Percentiles rank a stretch among this genome's conserved stretches.
These are phyloP conservation scores for Earliella scabrosa DNA, from an alignment of 1,284 basidiomycete species.

Conservation along the genomic window DNA sequence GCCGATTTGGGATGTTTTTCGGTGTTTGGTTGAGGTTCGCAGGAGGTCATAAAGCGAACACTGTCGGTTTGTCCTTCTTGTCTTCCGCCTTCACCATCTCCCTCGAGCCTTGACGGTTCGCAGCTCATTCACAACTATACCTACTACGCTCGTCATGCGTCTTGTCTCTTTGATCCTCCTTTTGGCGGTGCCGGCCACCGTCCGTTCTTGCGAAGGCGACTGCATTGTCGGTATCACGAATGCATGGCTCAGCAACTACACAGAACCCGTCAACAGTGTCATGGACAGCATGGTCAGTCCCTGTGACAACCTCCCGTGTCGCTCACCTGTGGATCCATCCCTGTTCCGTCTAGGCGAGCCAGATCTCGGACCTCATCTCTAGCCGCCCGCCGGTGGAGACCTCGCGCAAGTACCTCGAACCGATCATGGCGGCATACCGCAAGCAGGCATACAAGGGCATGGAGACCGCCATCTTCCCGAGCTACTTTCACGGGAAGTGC, in stretches of 20 bases:
- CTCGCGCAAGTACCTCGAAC: constrained; percentile 44
- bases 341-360: constrained; percentile 36
- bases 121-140: not conserved
- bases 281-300: constrained; percentile 44
- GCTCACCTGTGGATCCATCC: not conserved
- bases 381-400: constrained; percentile 36
- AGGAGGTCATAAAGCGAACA: constrained; percentile 3
- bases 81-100: constrained; percentile 5
- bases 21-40: constrained; percentile 5
- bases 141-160: constrained; percentile 18
- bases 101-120: constrained; percentile 16
- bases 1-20: too few relatives aligned
- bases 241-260: constrained; percentile 56
- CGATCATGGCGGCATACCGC: constrained; percentile 51
- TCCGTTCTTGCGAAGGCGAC: constrained; percentile 67
- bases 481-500: constrained; percentile 78
- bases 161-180: constrained; percentile 26
- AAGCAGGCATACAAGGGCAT: constrained; percentile 48
- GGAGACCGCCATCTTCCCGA: constrained; percentile 59
- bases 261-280: constrained; percentile 40
- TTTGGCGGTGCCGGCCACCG: constrained; percentile 39
- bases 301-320: not conserved
- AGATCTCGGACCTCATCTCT: constrained; percentile 40
- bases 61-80: not conserved
- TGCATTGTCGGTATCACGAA: constrained; percentile 65